Base-by-base conservation (phyloP, 208 protist genomes). In the Crithidia bombi region DNA sequence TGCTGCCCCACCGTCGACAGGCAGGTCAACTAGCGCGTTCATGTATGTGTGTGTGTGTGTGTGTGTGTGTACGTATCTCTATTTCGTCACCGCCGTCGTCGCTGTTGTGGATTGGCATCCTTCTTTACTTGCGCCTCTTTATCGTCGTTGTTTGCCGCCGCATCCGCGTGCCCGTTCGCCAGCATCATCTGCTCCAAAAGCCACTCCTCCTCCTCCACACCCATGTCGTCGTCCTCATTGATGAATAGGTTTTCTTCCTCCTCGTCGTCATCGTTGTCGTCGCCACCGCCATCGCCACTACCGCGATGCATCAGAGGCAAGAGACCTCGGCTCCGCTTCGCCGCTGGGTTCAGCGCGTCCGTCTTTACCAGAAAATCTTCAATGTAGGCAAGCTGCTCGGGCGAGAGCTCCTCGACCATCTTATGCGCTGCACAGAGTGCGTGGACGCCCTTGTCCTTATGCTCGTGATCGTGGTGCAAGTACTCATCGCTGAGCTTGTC, bases 141-240 rank as follows among this genome's bases (percentile, higher is more conserved):
- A 9, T 30, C n/a, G 39, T 26, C 23, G n/a, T n/a, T n/a, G n/a
- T n/a, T n/a, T n/a, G 41, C 21, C 15, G 26, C 50, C 39, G 35
- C 28, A 21, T 36, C 36, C 3, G 26, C n/a, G 32, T 50, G 35
- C 2, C 44, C 64, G 0, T 30, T 39, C 12, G 69, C 32, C 14
- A 12, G 36, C 73, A 95, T 78, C 87, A 95, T 93, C 75, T 95
- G 90, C 61, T 95, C 67, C 38, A 95, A 65, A 4, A 95, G 58
- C 87, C 90, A 95, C 55, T 72, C 90, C 72, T 95, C 87, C 70
- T 95, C 87, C 26, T 93, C 90, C 5, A 75, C 44, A 7, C 75
- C 62, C 66, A 95, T 83, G 30, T 62, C 83, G 0, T 89, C 81
- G 33, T 92, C 90, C 30, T 83, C 75, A 59, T 89, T 74, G 15